Evolutionary conservation across 768 basidiomycete genomes (phyloP).

Genomic region (Leccinum truebloodii): DNA sequence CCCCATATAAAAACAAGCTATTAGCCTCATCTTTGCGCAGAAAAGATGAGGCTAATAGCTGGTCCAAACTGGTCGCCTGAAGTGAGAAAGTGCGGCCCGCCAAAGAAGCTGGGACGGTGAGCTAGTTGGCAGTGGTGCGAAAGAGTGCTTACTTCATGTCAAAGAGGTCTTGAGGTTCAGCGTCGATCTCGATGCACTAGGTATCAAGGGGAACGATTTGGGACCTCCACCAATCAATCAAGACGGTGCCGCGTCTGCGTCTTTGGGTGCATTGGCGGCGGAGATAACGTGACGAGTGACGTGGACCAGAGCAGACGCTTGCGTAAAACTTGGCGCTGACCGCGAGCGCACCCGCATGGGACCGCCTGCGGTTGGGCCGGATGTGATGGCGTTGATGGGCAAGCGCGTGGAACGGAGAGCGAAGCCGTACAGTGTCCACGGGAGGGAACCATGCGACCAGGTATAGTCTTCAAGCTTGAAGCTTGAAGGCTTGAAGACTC

Average conservation of each 20-base stretch:
- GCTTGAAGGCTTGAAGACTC: no score
- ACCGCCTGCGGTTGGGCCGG: conserved; percentile 56
- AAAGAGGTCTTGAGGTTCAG: conserved; percentile 42
- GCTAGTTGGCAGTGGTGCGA: neutral
- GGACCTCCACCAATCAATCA: conserved; percentile 53
- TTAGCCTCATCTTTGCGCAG: no score
- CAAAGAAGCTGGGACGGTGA: conserved; percentile 42
- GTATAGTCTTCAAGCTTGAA: conserved; percentile 51
- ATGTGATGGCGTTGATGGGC: conserved; percentile 59
- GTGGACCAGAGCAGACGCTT: conserved; percentile 42
- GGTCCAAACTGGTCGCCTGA: no score
- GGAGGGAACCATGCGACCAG: conserved; percentile 56
- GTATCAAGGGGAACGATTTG: conserved; percentile 38
- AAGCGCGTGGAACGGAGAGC: conserved; percentile 51
- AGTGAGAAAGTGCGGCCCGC: no score
- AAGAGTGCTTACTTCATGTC: conserved; percentile 45
- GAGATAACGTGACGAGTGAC: conserved; percentile 34
- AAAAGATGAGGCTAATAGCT: no score
- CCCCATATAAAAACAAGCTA: no score
- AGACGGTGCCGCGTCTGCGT: conserved; percentile 39
- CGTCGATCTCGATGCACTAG: conserved; percentile 47
- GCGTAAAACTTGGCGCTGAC: conserved; percentile 53
- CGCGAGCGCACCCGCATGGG: conserved; percentile 36
- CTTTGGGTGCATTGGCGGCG: conserved; percentile 36
- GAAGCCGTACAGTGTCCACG: conserved; percentile 56